phyloP scores from a whole-genome alignment of 306 rosid species.

The Cyamopsis tetragonoloba region DNA sequence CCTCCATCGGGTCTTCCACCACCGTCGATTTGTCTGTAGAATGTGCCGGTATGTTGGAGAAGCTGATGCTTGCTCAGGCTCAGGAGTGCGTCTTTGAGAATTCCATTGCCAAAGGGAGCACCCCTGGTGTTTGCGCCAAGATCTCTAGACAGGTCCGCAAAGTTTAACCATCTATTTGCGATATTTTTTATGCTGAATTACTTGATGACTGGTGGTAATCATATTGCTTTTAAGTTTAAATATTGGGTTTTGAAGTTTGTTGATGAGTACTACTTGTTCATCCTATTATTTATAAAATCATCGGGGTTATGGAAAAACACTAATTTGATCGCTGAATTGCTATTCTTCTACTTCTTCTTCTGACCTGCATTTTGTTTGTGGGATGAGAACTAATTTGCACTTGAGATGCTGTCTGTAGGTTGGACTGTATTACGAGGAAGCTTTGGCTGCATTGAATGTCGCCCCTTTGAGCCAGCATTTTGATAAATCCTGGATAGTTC shows the following conservation, averaged over 20 bases:
- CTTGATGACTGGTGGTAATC: no score
- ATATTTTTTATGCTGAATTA: no score
- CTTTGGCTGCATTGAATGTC: slow-evolving; percentile 70
- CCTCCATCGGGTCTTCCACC: slow-evolving; percentile 71
- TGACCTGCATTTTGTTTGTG: slow-evolving; percentile 5
- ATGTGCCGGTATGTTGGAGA: slow-evolving; percentile 89
- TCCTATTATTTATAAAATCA: no score
- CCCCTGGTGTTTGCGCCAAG: slow-evolving; percentile 96
- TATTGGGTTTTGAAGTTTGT: no score
- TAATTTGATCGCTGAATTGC: background rate
- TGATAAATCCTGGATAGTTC: slow-evolving; percentile 83
- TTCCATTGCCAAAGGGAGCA: slow-evolving; percentile 86
- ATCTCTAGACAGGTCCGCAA: slow-evolving; percentile 95
- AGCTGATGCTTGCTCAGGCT: slow-evolving; percentile 95
- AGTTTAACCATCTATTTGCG: no score
- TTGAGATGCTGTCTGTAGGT: slow-evolving; percentile 53
- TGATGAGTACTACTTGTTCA: no score
- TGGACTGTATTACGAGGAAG: slow-evolving; percentile 91
- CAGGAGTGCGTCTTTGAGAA: slow-evolving; percentile 97
- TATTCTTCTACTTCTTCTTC: slow-evolving; percentile 9
- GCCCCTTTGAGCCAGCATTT: slow-evolving; percentile 84
- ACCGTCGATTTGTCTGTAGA: slow-evolving; percentile 81
- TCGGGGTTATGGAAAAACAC: no score
- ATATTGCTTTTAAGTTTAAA: no score
- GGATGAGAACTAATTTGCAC: slow-evolving; percentile 6